Evolutionary conservation across 1,284 basidiomycete genomes (phyloP).

Genomic region (Takashimella koratensis): DNA sequence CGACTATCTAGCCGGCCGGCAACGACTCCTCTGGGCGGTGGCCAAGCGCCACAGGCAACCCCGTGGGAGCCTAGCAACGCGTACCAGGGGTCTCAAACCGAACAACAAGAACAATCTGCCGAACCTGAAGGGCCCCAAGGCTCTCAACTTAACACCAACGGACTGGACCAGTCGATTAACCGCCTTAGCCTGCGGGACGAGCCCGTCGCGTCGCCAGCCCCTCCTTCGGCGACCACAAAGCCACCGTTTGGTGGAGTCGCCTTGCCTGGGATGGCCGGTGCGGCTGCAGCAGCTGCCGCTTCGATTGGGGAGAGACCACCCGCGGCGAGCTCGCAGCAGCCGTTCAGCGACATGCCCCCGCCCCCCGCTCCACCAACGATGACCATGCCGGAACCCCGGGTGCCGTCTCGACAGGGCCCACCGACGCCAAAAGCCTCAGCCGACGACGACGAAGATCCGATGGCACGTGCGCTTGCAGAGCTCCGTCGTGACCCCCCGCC

Average conservation of each 20-base stretch:
- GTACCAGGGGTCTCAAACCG: background rate
- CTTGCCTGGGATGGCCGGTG: constrained; percentile 40
- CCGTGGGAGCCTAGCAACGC: constrained; percentile 2
- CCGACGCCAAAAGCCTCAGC: background rate
- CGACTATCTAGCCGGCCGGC: constrained; percentile 37
- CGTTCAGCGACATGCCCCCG: constrained; percentile 23
- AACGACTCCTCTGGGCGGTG: constrained; percentile 5
- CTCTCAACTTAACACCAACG: background rate
- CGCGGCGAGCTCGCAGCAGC: constrained; percentile 7
- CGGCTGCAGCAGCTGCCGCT: constrained; percentile 12
- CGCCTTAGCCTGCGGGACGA: constrained; percentile 15
- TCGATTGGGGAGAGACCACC: constrained; percentile 8
- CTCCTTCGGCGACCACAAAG: constrained; percentile 10
- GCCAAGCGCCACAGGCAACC: background rate
- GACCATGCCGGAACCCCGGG: constrained; percentile 36
- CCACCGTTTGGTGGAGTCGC: constrained; percentile 43
- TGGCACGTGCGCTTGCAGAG: constrained; percentile 65
- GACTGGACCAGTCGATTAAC: constrained; percentile 1
- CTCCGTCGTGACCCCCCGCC: constrained; percentile 51
- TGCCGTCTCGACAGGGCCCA: constrained; percentile 28
- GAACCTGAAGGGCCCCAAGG: constrained; percentile 2
- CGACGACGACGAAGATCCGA: constrained; percentile 62
- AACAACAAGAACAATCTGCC: constrained; percentile 5
- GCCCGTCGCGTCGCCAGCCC: background rate
- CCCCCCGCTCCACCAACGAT: constrained; percentile 30